phyloP scores from a whole-genome alignment of 345 rosid genomes.

The Acer negundo region DNA sequence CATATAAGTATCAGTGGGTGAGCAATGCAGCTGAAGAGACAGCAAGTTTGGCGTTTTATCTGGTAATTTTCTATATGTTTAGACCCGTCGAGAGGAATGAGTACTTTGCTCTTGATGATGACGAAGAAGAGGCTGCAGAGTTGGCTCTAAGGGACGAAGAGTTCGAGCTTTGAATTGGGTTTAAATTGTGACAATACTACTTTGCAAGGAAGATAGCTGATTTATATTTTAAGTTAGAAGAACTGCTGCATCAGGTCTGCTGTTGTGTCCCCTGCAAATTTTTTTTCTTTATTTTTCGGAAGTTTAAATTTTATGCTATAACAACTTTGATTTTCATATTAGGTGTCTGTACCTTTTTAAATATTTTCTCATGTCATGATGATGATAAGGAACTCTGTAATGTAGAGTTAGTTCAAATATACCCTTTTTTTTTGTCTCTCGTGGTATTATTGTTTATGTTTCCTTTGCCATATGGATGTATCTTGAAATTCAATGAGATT shows the following conservation, averaged over 20 bases:
- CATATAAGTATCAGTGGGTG: conserved; percentile 95
- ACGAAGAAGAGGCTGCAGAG: conserved; percentile 93
- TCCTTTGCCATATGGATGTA: background rate
- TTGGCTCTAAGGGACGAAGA: conserved; percentile 75
- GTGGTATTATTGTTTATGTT: background rate
- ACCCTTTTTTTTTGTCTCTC: background rate
- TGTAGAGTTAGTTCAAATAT: conserved; percentile 4
- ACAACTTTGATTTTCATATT: conserved; percentile 17
- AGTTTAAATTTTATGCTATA: conserved; percentile 17
- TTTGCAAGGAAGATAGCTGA: background rate
- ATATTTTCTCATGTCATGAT: conserved; percentile 9
- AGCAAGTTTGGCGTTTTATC: conserved; percentile 77
- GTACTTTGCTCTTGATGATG: conserved; percentile 81
- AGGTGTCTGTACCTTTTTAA: conserved; percentile 18
- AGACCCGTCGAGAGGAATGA: conserved; percentile 93
- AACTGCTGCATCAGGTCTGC: conserved; percentile 17
- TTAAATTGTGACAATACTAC: background rate
- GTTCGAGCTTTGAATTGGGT: conserved; percentile 70
- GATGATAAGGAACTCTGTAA: conserved; percentile 8
- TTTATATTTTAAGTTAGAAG: conserved; percentile 12
- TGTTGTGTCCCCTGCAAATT: background rate
- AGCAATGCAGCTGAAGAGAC: conserved; percentile 86
- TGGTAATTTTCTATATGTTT: conserved; percentile 84
- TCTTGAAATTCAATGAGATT: background rate
- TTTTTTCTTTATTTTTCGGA: conserved; percentile 1